These are phyloP conservation scores for Candida maris DNA, from an alignment of 805 yeast genomes.

Conservation along the genomic window DNA sequence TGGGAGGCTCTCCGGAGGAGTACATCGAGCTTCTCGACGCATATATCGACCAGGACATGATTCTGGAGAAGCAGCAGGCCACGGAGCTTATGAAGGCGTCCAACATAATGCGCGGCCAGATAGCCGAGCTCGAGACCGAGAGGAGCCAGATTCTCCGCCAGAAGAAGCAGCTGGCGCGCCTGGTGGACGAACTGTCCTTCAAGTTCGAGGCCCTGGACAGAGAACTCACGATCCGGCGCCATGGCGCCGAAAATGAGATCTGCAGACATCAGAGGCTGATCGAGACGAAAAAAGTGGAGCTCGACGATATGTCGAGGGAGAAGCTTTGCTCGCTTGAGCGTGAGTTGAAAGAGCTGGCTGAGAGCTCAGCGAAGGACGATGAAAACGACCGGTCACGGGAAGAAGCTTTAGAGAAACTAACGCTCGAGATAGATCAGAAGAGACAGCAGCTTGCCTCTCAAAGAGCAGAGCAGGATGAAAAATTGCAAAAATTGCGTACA, in stretches of 20 bases:
- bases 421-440: slow-evolving; percentile 27
- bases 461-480: slow-evolving; percentile 7
- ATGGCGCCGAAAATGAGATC: slow-evolving; percentile 22
- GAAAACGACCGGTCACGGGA: slow-evolving; percentile 28
- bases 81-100: slow-evolving; percentile 13
- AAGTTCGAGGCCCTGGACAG: slow-evolving; percentile 19
- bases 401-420: slow-evolving; percentile 23
- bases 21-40: slow-evolving; percentile 22
- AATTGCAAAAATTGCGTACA: slow-evolving; percentile 5
- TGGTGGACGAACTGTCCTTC: slow-evolving; percentile 14
- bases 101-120: slow-evolving; percentile 13
- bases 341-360: slow-evolving; percentile 19
- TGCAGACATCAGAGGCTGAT: slow-evolving; percentile 23
- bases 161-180: slow-evolving; percentile 12
- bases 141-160: slow-evolving; percentile 20
- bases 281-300: slow-evolving; percentile 34
- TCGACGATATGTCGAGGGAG: slow-evolving; percentile 12
- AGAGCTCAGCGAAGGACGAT: slow-evolving; percentile 27
- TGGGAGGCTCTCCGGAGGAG: slow-evolving; percentile 13
- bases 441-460: slow-evolving; percentile 20
- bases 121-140: slow-evolving; percentile 19
- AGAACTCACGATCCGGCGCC: slow-evolving; percentile 16
- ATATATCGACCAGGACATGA: slow-evolving; percentile 22
- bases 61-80: slow-evolving; percentile 21
- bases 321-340: slow-evolving; percentile 19